Base-by-base conservation (phyloP, 106 monocot genomes). In the Posidonia australis region DNA sequence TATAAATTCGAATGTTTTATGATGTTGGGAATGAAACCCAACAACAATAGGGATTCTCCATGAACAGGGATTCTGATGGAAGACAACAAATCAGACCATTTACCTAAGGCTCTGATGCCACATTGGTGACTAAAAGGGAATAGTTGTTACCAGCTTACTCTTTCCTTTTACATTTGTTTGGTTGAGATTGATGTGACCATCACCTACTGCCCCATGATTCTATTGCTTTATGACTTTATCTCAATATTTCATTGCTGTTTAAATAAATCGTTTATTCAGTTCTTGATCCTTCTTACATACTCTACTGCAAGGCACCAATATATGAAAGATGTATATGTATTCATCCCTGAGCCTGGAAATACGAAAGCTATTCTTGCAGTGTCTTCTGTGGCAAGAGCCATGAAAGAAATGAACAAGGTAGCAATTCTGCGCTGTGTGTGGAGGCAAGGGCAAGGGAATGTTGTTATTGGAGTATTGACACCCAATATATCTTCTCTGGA, bases 401-500 rank as follows among this genome's bases (percentile, higher is more conserved):
- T 98, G 98, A 85, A 83, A 36, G 85, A 88, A 76, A 87, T 83
- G 80, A 83, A 87, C 52, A 98, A 91, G 74, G 80, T 63, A 77
- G 98, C 87, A 46, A 83, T 98, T 85, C 56, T 98, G 64, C 70
- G 91, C 43, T 98, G 98, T 55, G 87, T 91, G 28, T 98, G 98
- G 98, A 82, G 91, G 69, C 82, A 85, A 72, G 78, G 80, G 58
- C 98, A 98, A 77, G 79, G 73, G 51, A 87, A 69, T 79, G 91
- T 85, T 73, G 76, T 83, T 53, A 47, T 98, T 54, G 98, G 98
- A 20, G 87, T 81, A 56, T 74, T 98, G 71, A 88, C 78, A 25
- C 87, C 91, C 51, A 98, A 98, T 51, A 66, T 88, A 63, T 85
- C 91, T 47, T 83, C 77, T 32, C 13, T 48, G 1, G 83, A 91